Conservation (phyloP, 768 basidiomycete species). For the Paxillus involutus region DNA sequence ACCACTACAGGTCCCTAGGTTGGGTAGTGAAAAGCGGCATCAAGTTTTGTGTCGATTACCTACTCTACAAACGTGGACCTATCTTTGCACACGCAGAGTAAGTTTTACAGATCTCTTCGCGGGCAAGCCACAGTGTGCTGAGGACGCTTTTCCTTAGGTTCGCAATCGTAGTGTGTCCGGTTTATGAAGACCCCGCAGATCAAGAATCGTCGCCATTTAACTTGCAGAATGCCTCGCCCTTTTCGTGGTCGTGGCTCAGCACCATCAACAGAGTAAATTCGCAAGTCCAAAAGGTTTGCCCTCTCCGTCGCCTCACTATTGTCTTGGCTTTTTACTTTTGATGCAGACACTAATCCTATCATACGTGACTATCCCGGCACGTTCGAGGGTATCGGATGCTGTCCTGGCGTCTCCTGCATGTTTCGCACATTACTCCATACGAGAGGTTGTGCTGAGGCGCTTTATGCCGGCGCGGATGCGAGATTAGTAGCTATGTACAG, state of each 20-base stretch:
- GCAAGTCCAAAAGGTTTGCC: slow-evolving; percentile 88
- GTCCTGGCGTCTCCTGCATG: slow-evolving; percentile 70
- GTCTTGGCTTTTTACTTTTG: not conserved
- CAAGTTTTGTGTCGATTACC: slow-evolving; percentile 96
- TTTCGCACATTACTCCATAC: slow-evolving; percentile 72
- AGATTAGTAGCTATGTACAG: slow-evolving; percentile 45
- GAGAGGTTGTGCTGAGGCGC: slow-evolving; percentile 80
- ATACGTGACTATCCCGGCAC: slow-evolving; percentile 91
- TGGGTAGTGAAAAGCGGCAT: slow-evolving; percentile 96
- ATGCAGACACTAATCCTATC: slow-evolving; percentile 82
- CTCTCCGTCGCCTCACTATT: slow-evolving; percentile 2
- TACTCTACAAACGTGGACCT: slow-evolving; percentile 92
- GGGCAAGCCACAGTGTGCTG: not conserved
- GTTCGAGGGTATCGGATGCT: slow-evolving; percentile 49
- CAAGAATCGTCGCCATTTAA: slow-evolving; percentile 60
- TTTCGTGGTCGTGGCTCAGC: slow-evolving; percentile 94
- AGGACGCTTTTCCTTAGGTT: slow-evolving; percentile 53
- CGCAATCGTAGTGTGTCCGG: slow-evolving; percentile 85
- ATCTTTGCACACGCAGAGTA: slow-evolving; percentile 96
- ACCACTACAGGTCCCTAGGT: slow-evolving; percentile 93
- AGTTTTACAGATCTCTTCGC: slow-evolving; percentile 26
- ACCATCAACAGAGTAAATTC: slow-evolving; percentile 96
- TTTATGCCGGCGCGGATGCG: slow-evolving; percentile 94
- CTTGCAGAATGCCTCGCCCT: slow-evolving; percentile 66
- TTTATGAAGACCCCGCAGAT: slow-evolving; percentile 83